Percentiles rank a stretch among this genome's conserved stretches.
Conservation (phyloP, 306 rosid genomes). For the Hippophae tibetana region DNA sequence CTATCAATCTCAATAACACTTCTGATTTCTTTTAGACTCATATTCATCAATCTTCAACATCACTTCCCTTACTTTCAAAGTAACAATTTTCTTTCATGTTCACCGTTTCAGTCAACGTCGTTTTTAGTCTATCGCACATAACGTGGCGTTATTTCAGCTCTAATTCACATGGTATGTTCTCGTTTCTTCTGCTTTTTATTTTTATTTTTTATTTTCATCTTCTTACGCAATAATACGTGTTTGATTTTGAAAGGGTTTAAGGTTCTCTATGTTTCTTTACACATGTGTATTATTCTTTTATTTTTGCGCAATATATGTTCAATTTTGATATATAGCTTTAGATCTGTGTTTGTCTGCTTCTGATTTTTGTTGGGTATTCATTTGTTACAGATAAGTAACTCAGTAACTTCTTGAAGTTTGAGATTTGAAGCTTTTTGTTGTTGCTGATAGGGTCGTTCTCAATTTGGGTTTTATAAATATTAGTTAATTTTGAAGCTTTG, state of each 20-base stretch:
- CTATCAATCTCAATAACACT: too few relatives aligned
- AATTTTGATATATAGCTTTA: conserved; percentile 9
- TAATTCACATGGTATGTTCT: background rate
- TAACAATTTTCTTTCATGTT: too few relatives aligned
- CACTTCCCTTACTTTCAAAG: too few relatives aligned
- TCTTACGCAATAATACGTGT: background rate
- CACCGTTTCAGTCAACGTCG: too few relatives aligned
- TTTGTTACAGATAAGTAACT: conserved; percentile 4
- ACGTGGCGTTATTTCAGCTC: too few relatives aligned
- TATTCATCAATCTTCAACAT: too few relatives aligned
- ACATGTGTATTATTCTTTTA: conserved; percentile 16
- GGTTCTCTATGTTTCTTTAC: conserved; percentile 10
- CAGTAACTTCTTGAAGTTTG: background rate
- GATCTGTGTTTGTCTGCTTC: conserved; percentile 22
- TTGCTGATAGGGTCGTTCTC: background rate
- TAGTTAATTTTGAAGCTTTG: conserved; percentile 14
- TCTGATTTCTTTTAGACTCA: too few relatives aligned
- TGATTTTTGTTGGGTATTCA: conserved; percentile 3
- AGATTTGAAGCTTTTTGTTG: background rate
- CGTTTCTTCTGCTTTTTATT: background rate
- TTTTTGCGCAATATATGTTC: conserved; percentile 16
- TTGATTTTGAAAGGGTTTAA: conserved; percentile 13
- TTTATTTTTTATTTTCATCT: background rate
- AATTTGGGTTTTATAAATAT: background rate
- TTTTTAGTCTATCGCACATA: too few relatives aligned